Conservation (phyloP, 495 filamentous ascomycete genomes). For the Letharia lupina region DNA sequence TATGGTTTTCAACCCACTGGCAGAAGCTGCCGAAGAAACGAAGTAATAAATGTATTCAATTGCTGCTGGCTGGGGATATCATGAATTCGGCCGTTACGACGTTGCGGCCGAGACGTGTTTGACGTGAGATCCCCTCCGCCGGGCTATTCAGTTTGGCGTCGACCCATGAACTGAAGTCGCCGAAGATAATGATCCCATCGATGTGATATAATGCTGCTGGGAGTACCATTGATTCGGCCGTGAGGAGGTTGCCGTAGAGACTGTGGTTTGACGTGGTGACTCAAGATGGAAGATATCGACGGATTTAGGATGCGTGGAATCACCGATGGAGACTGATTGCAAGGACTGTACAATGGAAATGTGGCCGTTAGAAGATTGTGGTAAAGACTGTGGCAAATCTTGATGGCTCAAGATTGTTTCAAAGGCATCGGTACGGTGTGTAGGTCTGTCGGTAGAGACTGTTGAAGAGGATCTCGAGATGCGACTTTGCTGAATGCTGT, state of each 20-base stretch:
- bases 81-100: neutral
- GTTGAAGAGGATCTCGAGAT: neutral
- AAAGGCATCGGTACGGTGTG: neutral
- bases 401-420: neutral
- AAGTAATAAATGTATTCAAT: neutral
- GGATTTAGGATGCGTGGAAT: neutral
- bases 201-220: neutral
- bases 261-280: neutral
- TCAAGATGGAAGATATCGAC: neutral
- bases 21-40: neutral
- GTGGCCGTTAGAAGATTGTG: neutral
- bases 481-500: neutral
- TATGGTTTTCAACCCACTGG: neutral
- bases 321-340: neutral
- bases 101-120: neutral
- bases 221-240: neutral
- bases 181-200: neutral
- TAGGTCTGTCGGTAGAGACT: neutral
- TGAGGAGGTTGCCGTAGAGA: neutral
- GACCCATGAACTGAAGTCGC: neutral
- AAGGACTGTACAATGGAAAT: neutral
- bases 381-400: neutral
- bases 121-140: neutral
- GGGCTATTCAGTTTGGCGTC: neutral
- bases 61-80: neutral